Percentiles rank a stretch among this genome's conserved stretches.
phyloP scores from a whole-genome alignment of 2,329 filamentous ascomycete species.

The Fusarium lateritium region DNA sequence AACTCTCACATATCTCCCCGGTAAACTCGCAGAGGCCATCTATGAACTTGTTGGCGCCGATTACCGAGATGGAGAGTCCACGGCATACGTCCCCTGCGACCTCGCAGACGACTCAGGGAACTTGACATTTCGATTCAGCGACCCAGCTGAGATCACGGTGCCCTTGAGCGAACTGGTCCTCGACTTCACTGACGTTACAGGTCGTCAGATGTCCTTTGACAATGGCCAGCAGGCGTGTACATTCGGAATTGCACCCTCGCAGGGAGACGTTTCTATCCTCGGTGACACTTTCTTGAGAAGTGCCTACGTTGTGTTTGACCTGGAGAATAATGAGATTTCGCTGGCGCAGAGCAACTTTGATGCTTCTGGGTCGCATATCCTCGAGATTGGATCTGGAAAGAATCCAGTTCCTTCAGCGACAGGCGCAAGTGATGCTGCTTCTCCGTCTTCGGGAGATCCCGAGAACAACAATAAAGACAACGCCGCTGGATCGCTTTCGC shows the following conservation, averaged over 20 bases:
- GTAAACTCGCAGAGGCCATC: constrained; percentile 67
- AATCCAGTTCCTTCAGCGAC: constrained; percentile 69
- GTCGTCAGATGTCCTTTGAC: constrained; percentile 64
- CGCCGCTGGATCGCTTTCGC: constrained; percentile 26
- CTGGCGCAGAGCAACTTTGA: constrained; percentile 78
- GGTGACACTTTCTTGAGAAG: constrained; percentile 83
- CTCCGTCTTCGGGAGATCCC: background rate
- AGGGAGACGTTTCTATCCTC: constrained; percentile 70
- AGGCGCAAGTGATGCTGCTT: constrained; percentile 59
- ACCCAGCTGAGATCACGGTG: constrained; percentile 66
- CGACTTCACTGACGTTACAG: constrained; percentile 62
- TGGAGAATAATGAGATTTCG: constrained; percentile 79
- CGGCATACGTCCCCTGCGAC: constrained; percentile 75
- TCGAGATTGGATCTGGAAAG: constrained; percentile 68
- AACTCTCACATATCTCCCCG: constrained; percentile 76
- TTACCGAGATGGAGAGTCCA: constrained; percentile 66
- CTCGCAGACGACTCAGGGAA: constrained; percentile 58
- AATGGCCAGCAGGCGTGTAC: constrained; percentile 72
- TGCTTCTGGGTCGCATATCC: constrained; percentile 60
- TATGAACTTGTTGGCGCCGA: constrained; percentile 71
- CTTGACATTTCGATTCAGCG: constrained; percentile 69
- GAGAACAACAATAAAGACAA: constrained; percentile 8
- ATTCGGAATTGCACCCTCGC: constrained; percentile 76
- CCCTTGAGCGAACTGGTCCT: constrained; percentile 73
- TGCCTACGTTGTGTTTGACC: constrained; percentile 82